Conservation (phyloP, 1,284 basidiomycete species). For the Meripilus lineatus region DNA sequence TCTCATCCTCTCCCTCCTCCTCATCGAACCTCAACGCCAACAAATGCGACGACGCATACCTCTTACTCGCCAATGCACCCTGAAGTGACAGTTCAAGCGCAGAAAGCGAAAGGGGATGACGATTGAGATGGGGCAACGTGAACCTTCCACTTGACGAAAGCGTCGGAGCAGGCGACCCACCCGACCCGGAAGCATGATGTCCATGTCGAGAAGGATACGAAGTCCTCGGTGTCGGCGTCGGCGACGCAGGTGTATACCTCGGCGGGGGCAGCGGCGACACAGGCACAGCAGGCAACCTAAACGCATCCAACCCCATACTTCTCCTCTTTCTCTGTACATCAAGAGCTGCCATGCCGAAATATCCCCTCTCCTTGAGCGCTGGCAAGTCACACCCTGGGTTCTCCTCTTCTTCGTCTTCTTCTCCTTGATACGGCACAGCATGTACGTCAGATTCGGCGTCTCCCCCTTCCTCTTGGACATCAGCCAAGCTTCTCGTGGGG, state of each 20-base stretch:
- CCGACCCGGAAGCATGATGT: too few relatives aligned
- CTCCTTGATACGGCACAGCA: too few relatives aligned
- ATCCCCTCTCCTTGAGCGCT: constrained; percentile 18
- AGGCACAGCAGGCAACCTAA: constrained; percentile 30
- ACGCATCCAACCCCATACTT: constrained; percentile 42
- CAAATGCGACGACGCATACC: constrained; percentile 72
- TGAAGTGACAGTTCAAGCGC: constrained; percentile 57
- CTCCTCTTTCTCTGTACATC: constrained; percentile 50
- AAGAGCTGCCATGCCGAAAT: constrained; percentile 59
- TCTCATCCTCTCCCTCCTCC: constrained; percentile 44
- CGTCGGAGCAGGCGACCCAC: constrained; percentile 12
- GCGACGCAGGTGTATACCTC: constrained; percentile 16
- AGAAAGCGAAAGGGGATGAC: constrained; percentile 62
- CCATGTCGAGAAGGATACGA: constrained; percentile 14
- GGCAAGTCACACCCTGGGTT: constrained; percentile 9
- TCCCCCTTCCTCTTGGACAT: constrained; percentile 35
- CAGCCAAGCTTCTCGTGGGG: constrained; percentile 23
- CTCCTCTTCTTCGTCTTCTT: constrained; percentile 14
- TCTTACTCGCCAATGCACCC: constrained; percentile 59
- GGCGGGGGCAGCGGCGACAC: too few relatives aligned
- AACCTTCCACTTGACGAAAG: constrained; percentile 35
- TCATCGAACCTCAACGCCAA: constrained; percentile 63
- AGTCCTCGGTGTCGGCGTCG: constrained; percentile 8
- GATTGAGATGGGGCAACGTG: constrained; percentile 52
- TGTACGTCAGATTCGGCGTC: too few relatives aligned